Base-by-base conservation (phyloP, 1,139 yeast species). In the Candida tetrigidarum region DNA sequence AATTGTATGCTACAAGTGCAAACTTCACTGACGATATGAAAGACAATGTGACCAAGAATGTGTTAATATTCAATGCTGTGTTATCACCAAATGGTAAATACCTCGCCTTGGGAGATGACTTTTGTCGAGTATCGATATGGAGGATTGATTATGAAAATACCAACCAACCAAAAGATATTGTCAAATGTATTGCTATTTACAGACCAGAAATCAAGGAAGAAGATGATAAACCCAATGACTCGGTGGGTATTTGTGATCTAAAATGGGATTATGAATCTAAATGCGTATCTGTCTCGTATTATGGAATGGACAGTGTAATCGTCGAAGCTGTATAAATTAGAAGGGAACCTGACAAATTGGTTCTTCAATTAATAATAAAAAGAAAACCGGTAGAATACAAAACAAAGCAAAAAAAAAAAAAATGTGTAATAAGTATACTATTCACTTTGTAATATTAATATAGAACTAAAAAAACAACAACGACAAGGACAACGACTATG, bases 51-150 rank as follows among this genome's bases (percentile, higher is more conserved):
- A 33, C 39, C 14, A 42, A 48, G 18, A 58, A 60, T 11, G 42
- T 51, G 1, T 48, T 65, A 15, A 72, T 86, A 0, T 73, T 84
- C 45, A 68, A 71, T 15, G 81, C 83, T 2, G 66, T 73, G 2
- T 51, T 84, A 11, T 80, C 87, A 1, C 80, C 81, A 1, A 69
- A 78, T 53, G 64, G 66, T 30, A 60, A 64, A 25, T 73, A 63
- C 56, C 59, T 84, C 30, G 91, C 85, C 0, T 63, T 83, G 2
- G 92, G 87, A 1, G 87, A 85, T 48, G 77, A 80, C 48, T 77
- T 74, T 37, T 91, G 91, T 0, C 70, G 71, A 35, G 68, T 83
- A 10, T 58, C 76, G 2, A 55, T 84, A 2, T 84, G 87, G 86
- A 77, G 77, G 50, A 58, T 80, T 2, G 39, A 46, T 30, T 39